These are phyloP conservation scores for Leucocoprinus sp. DNA, from an alignment of 768 basidiomycete species.

Conservation along the genomic window DNA sequence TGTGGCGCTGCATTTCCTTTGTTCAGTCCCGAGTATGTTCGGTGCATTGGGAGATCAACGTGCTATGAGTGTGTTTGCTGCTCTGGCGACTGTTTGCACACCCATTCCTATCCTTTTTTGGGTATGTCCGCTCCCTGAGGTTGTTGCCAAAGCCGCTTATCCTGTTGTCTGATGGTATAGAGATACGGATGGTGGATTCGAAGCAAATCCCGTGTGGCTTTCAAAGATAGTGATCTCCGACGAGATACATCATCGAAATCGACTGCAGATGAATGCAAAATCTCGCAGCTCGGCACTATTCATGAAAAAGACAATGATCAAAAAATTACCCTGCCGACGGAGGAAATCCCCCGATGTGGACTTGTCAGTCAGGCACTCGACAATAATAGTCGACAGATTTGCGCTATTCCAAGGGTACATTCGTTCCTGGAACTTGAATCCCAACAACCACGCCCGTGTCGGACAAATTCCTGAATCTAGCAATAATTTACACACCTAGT, in stretches of 20 bases:
- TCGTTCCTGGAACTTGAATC: too few species aligned
- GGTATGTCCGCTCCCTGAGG: slow-evolving; percentile 25
- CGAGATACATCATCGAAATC: slow-evolving; percentile 8
- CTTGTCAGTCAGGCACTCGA: not conserved
- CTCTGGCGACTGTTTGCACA: slow-evolving; percentile 39
- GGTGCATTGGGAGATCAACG: slow-evolving; percentile 42
- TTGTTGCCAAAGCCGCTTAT: not conserved
- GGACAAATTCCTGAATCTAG: too few species aligned
- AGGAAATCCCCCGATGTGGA: not conserved
- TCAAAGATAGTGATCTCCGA: slow-evolving; percentile 24
- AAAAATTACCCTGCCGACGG: too few species aligned
- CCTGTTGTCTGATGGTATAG: slow-evolving; percentile 20
- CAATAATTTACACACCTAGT: too few species aligned
- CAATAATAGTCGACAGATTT: too few species aligned
- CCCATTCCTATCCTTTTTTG: slow-evolving; percentile 52
- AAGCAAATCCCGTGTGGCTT: slow-evolving; percentile 36
- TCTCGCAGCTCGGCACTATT: slow-evolving; percentile 18
- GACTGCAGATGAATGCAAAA: slow-evolving; percentile 3
- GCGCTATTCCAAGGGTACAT: too few species aligned
- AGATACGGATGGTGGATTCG: slow-evolving; percentile 44
- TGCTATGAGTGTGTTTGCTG: slow-evolving; percentile 49
- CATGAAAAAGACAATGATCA: slow-evolving; percentile 13
- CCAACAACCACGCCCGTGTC: too few species aligned
- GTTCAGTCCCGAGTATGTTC: slow-evolving; percentile 46
- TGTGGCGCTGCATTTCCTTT: slow-evolving; percentile 60